Evolutionary conservation across 2,329 filamentous ascomycete genomes (phyloP), one percentile per base, ranked within the genome.

Genomic region (Chlorencoelia australis): DNA sequence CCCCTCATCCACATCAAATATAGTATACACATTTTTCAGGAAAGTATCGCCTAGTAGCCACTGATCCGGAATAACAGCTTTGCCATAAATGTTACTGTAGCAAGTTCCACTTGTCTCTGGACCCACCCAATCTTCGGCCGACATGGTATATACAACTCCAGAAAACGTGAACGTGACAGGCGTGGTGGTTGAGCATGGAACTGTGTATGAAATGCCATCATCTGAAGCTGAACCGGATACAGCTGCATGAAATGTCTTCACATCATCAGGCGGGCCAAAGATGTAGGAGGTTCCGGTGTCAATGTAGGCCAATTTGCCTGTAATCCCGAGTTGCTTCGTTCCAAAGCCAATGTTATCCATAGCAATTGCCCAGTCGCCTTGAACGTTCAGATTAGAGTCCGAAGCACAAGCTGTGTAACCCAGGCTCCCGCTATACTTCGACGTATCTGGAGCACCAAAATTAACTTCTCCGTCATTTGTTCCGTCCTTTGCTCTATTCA

Each of bases 11-110:
- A 73, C 74, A 56, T 94, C 87, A 55, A 93, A 94, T 16, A 91
- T 79, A 2, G 75, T 68, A 55, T 94, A 94, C 11, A 94, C 86
- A 49, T 93, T 94, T 64, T 93, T 94, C 43, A 94, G 61, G 50
- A 94, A 94, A 1, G 81, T 74, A 47, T 87, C 86, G 2, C 87
- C 87, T 1, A 94, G 60, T n/a, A 94, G 66, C 85, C 86, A 94
- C 49, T 64, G 44, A n/a, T 38, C 48, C 9, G 10, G 28, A 30
- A 85, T 77, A 10, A 83, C 74, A 53, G 80, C 71, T 17, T 75
- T 68, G 2, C 81, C 82, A 35, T 86, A 79, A 22, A 94, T 73
- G 49, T 83, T 87, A 56, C 82, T 88, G 13, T 73, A 69, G 53
- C 76, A 81, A 18, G 57, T 57, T n/a, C 53, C 53, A 33, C 48